Conservation (phyloP, 2,329 filamentous ascomycete genomes). For the Aspergillus glaucus region DNA sequence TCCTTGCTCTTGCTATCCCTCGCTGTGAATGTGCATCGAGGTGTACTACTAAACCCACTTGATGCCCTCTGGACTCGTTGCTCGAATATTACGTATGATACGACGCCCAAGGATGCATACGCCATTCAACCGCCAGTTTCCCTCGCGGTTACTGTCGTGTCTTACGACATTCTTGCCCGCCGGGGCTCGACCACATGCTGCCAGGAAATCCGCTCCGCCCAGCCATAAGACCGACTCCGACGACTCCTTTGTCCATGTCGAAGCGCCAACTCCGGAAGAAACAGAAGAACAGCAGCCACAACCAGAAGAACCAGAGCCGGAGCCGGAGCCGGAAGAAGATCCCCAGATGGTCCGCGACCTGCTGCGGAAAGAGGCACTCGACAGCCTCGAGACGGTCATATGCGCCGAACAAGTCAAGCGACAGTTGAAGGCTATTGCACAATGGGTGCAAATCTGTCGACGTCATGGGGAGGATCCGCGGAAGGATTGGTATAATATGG, state of each 20-base stretch:
- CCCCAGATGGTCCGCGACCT: neutral
- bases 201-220: neutral
- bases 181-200: neutral
- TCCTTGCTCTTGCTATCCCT: neutral
- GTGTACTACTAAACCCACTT: neutral
- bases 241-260: neutral
- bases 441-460: constrained; percentile 15
- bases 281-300: neutral
- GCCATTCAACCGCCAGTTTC: neutral
- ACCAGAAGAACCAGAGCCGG: neutral
- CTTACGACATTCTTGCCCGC: neutral
- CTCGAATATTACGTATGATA: neutral
- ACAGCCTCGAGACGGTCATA: constrained; percentile 10
- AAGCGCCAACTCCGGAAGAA: neutral
- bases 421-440: constrained; percentile 14
- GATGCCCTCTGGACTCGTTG: neutral
- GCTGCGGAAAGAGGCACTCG: constrained; percentile 6
- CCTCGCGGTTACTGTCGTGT: neutral
- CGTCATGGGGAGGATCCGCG: constrained; percentile 14
- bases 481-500: constrained; percentile 16
- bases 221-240: neutral
- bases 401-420: constrained; percentile 14
- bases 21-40: neutral
- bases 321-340: neutral
- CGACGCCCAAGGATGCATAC: neutral